These are phyloP conservation scores for Gymnopus androsaceus DNA, from an alignment of 1,284 basidiomycete species.

Conservation along the genomic window DNA sequence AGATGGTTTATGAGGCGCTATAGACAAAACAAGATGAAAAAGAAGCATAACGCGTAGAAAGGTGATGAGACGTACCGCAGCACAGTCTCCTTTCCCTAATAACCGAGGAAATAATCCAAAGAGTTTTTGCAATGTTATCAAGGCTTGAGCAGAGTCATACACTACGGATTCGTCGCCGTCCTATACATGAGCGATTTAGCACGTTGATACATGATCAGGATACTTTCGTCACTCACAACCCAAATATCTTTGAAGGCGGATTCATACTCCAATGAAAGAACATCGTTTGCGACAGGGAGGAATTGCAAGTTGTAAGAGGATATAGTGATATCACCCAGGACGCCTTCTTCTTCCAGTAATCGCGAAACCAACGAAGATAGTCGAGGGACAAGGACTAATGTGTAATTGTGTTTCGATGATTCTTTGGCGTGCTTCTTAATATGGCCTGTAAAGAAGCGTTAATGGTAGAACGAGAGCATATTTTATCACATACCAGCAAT, in stretches of 20 bases:
- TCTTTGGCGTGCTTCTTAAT: slow-evolving; percentile 77
- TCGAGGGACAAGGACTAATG: slow-evolving; percentile 88
- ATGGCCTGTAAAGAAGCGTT: slow-evolving; percentile 56
- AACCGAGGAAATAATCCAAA: slow-evolving; percentile 93
- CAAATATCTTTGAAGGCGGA: slow-evolving; percentile 83
- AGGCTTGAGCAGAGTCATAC: slow-evolving; percentile 86
- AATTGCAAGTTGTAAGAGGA: slow-evolving; percentile 91
- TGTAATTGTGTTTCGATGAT: slow-evolving; percentile 79
- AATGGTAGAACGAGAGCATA: slow-evolving; percentile 19
- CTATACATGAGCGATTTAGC: slow-evolving; percentile 39
- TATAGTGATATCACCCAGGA: slow-evolving; percentile 86
- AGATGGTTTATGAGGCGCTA: slow-evolving; percentile 81
- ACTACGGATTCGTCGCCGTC: slow-evolving; percentile 93
- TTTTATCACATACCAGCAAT: slow-evolving; percentile 74
- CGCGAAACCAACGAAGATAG: slow-evolving; percentile 83
- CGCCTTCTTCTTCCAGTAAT: slow-evolving; percentile 88
- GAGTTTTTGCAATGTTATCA: slow-evolving; percentile 83
- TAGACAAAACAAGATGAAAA: background rate
- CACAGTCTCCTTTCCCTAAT: slow-evolving; percentile 91
- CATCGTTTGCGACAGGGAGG: slow-evolving; percentile 89
- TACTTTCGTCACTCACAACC: slow-evolving; percentile 57
- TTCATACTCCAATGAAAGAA: slow-evolving; percentile 86
- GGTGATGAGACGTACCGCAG: slow-evolving; percentile 60
- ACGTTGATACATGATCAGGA: slow-evolving; percentile 6
- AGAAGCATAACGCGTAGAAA: background rate